Conservation (phyloP, 176 grass and related monocot species). For the Musa itinerans region DNA sequence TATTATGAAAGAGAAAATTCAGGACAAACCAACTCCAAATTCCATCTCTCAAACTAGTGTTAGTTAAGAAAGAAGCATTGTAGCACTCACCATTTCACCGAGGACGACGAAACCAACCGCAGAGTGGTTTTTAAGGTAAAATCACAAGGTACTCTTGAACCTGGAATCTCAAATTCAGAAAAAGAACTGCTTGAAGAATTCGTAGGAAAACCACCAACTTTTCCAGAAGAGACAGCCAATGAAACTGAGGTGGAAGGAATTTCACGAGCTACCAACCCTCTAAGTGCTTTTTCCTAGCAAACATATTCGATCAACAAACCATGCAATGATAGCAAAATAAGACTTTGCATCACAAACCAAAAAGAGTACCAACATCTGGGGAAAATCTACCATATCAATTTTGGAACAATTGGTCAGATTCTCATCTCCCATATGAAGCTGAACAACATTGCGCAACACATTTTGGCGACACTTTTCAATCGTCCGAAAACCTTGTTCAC, state of each 20-base stretch:
- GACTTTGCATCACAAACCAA: neutral
- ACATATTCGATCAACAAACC: neutral
- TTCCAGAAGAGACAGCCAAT: constrained; percentile 20
- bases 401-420: constrained; percentile 37
- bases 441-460: constrained; percentile 65
- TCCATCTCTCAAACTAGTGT: too few species aligned
- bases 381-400: constrained; percentile 72
- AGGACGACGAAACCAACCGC: constrained; percentile 70
- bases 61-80: constrained; percentile 1
- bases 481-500: constrained; percentile 40
- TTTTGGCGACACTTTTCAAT: constrained; percentile 60
- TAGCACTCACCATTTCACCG: constrained; percentile 76
- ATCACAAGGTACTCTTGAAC: constrained; percentile 64
- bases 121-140: constrained; percentile 75
- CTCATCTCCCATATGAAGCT: constrained; percentile 70
- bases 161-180: constrained; percentile 59
- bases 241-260: constrained; percentile 21
- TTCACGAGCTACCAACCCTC: constrained; percentile 60
- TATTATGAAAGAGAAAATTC: too few species aligned
- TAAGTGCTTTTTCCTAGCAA: constrained; percentile 82
- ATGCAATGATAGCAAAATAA: too few species aligned
- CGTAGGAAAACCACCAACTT: constrained; percentile 23
- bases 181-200: constrained; percentile 33
- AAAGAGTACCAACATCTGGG: neutral
- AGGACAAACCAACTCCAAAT: too few species aligned